Evolutionary conservation across 1,284 basidiomycete genomes (phyloP).

Genomic region (Puccinia hordei): DNA sequence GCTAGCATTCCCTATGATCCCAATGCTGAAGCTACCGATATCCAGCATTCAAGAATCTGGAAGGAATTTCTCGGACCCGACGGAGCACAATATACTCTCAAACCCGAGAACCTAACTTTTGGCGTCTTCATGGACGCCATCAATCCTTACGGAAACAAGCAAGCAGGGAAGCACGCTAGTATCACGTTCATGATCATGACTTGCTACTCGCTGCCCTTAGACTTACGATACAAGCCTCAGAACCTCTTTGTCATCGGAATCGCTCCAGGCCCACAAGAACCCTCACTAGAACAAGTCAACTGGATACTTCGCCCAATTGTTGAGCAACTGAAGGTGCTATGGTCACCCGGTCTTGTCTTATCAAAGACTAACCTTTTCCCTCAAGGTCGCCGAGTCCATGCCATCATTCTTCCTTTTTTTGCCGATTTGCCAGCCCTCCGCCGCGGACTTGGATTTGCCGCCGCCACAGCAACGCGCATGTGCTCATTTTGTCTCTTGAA

Average conservation of each 20-base stretch:
- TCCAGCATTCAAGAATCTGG: slow-evolving; percentile 29
- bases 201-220: slow-evolving; percentile 52
- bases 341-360: slow-evolving; percentile 57
- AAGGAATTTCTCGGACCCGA: slow-evolving; percentile 31
- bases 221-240: slow-evolving; percentile 58
- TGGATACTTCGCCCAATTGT: slow-evolving; percentile 57
- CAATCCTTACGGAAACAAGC: too few relatives aligned
- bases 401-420: slow-evolving; percentile 28
- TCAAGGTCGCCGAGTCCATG: neutral
- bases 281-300: slow-evolving; percentile 56
- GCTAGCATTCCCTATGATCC: slow-evolving; percentile 6
- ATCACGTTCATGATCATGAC: slow-evolving; percentile 16
- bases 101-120: slow-evolving; percentile 25
- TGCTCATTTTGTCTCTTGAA: slow-evolving; percentile 51
- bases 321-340: slow-evolving; percentile 56
- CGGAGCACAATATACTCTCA: slow-evolving; percentile 17
- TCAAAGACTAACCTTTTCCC: slow-evolving; percentile 1
- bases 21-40: neutral
- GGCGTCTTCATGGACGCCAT: too few relatives aligned
- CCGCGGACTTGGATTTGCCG: slow-evolving; percentile 47
- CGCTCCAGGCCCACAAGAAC: slow-evolving; percentile 57
- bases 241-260: slow-evolving; percentile 61
- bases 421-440: slow-evolving; percentile 51
- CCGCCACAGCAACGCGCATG: slow-evolving; percentile 25
- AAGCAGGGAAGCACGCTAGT: too few relatives aligned